These are phyloP conservation scores for Verticillium zaregamsianum DNA, from an alignment of 2,329 filamentous ascomycete genomes.

Conservation along the genomic window DNA sequence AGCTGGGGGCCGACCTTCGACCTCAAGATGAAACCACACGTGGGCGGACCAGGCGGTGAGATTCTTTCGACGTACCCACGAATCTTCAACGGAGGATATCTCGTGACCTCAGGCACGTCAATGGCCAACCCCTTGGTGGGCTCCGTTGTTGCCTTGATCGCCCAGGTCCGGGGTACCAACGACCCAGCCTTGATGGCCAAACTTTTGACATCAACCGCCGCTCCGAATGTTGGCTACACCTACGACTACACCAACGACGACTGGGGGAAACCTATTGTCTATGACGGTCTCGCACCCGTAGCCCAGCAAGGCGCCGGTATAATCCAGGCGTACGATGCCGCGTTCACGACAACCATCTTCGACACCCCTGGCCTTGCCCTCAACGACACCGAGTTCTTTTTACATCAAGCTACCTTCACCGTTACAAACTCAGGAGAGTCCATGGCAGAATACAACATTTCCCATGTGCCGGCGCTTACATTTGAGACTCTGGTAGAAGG, in stretches of 20 bases:
- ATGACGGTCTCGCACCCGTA: constrained; percentile 41
- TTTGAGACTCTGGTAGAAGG: constrained; percentile 38
- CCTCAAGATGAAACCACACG: constrained; percentile 35
- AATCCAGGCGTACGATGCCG: constrained; percentile 56
- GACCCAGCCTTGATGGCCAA: constrained; percentile 41
- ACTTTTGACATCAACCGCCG: constrained; percentile 45
- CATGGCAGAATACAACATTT: constrained; percentile 46
- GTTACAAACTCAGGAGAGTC: constrained; percentile 49
- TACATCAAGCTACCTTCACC: constrained; percentile 44
- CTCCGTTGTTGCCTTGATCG: constrained; percentile 48
- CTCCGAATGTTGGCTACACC: constrained; percentile 30
- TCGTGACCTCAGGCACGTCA: constrained; percentile 38
- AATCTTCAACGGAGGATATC: constrained; percentile 22
- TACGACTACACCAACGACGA: constrained; percentile 22
- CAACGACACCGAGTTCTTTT: constrained; percentile 59
- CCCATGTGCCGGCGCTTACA: constrained; percentile 45
- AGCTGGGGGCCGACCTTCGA: constrained; percentile 39
- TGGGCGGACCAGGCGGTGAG: constrained; percentile 36
- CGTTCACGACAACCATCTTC: constrained; percentile 49
- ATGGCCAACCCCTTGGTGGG: constrained; percentile 38
- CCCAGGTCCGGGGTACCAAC: constrained; percentile 44
- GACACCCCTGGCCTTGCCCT: constrained; percentile 54
- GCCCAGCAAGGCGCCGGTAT: constrained; percentile 58
- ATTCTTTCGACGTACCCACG: constrained; percentile 33
- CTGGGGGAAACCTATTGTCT: constrained; percentile 8